Base-by-base conservation (phyloP, 495 filamentous ascomycete species). In the Venustampulla echinocandica region DNA sequence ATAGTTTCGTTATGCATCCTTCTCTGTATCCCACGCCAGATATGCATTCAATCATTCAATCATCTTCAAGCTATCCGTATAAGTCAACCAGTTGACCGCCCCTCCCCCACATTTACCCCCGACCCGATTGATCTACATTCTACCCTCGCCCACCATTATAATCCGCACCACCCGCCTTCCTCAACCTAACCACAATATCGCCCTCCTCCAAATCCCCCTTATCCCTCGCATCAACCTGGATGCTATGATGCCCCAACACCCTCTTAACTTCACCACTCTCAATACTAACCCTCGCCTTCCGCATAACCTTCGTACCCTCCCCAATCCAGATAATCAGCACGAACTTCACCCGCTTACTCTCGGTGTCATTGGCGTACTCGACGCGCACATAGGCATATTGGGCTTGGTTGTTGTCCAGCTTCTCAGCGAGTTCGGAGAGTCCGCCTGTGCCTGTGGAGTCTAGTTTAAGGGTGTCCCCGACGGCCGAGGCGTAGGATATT, bases 341-440 rank as follows among this genome's bases (percentile, higher is more conserved):
- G 52, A 79, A 79, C 61, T 79, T 79, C 51, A 77, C 68, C n/a
- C 75, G 63, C 61, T 64, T 73, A 56, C 59, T 64, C 62, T 79
- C 75, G 41, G 69, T 69, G 56, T 79, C 75, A 63, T 78, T 77
- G 40, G 72, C 73, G 55, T 78, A 74, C 58, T 77, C 73, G 56
- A 79, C 59, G 7, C 75, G 67, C 44, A 66, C 69, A 58, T 77
- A 79, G n/a, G 62, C 75, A 61, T 76, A 79, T 45, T 71, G 67
- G 23, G 74, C 75, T 52, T 76, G 66, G 4, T 39, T 38, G 2
- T 40, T 43, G 28, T 71, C 69, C 5, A 79, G 65, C 46, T 63
- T 54, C 6, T 34, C 42, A 11, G 57, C 49, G 14, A 79, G 64
- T 62, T 79, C 75, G 9, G 50, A 47, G 7, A 79, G 60, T 0